Base-by-base conservation (phyloP, 1,284 basidiomycete species). In the Irpex lacteus region DNA sequence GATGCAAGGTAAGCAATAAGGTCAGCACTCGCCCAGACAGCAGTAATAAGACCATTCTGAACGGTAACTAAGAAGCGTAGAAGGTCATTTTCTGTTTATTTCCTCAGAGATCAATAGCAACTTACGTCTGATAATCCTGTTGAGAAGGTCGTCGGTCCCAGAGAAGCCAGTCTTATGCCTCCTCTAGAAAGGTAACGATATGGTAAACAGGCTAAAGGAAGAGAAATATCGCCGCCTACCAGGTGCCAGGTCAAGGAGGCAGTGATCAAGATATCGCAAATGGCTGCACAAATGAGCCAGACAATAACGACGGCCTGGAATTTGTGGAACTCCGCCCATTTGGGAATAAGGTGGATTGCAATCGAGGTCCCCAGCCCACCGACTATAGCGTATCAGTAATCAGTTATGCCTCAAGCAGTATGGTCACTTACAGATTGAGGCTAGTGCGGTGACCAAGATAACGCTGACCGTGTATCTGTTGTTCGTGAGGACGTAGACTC, bases 111-210 rank as follows among this genome's bases (percentile, higher is more conserved):
- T 9, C 21, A 9, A 15, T 11, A 7, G 19, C 9, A 0, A 73
- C 78, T 59, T 65, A 83, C 82, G 57, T 63, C 80, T 72, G 53
- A 83, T 82, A 56, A 84, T 79, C 55, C 70, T 74, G 67, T 78
- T 75, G 34, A 78, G 67, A 32, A 75, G 64, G 64, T 76, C 74
- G 61, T 78, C 76, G 1, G 77, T 77, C 5, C 67, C 66, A 26
- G 70, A 66, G 54, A 75, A 75, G 5, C 76, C 76, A 0, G 76
- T 76, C 65, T 77, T 82, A 67, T 81, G 78, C 50, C 71, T 74
- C 62, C 73, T 73, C 80, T 44, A 15, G 60, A 13, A 18, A 38
- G 8, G 11, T n/a, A 6, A 34, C 11, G n/a, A 18, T 15, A 15
- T 53, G 8, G 9, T 8, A 53, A 9, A 53, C 44, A 44, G 34